These are phyloP conservation scores for Chlorella sp. DNA, from an alignment of 139 green algal species.

Conservation along the genomic window DNA sequence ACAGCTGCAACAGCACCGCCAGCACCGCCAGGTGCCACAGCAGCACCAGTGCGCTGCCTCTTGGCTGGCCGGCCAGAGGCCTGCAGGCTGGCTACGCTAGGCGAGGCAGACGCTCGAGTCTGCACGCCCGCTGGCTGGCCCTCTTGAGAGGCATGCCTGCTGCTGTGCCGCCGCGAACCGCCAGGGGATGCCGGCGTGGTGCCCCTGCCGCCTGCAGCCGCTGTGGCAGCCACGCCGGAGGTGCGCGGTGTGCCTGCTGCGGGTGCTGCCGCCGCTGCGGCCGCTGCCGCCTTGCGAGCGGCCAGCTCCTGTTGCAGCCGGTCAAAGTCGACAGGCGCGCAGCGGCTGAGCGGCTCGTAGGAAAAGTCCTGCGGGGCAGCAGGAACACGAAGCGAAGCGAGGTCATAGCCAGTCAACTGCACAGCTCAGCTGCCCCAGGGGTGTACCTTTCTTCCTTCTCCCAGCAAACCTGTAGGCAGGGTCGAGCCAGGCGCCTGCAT, in stretches of 20 bases:
- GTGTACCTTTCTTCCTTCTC: no score
- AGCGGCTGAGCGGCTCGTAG: conserved; percentile 20
- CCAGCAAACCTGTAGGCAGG: neutral
- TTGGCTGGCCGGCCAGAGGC: neutral
- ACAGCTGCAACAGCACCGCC: no score
- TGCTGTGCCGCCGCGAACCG: neutral
- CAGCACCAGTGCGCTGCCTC: neutral
- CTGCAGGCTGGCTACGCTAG: neutral
- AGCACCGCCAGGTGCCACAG: neutral
- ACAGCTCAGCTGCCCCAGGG: no score
- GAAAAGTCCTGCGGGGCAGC: neutral
- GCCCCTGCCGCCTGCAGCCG: neutral
- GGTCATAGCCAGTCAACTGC: neutral
- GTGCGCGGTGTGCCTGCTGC: neutral
- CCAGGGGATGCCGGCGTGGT: no score
- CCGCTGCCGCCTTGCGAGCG: neutral
- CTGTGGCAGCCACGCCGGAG: neutral
- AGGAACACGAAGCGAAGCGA: neutral
- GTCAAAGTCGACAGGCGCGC: neutral
- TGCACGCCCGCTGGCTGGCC: no score
- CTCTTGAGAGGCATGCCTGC: neutral
- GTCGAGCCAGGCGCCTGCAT: no score
- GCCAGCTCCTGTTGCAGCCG: neutral
- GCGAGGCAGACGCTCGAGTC: no score
- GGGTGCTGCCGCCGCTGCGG: neutral